Evolutionary conservation across 352 stramenopile species (phyloP).

Genomic region (Pseudoperonospora humuli): DNA sequence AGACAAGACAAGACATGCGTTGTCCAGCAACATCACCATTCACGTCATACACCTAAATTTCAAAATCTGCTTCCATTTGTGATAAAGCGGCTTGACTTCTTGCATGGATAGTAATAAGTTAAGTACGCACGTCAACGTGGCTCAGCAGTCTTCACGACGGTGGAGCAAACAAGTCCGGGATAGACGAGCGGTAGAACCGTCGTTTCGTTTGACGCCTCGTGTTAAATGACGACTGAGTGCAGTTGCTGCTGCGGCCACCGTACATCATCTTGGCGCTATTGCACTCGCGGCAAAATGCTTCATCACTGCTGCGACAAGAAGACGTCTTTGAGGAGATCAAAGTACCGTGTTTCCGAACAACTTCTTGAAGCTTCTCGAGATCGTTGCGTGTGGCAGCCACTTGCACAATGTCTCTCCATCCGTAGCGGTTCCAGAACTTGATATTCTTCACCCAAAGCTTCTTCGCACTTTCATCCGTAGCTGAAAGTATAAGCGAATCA

Average conservation of each 20-base stretch:
- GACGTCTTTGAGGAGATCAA: neutral
- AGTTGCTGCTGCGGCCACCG: conserved; percentile 10
- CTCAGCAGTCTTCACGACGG: conserved; percentile 15
- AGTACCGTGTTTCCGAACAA: conserved; percentile 12
- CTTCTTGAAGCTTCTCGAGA: conserved; percentile 29
- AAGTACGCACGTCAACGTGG: conserved; percentile 17
- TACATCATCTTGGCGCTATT: conserved; percentile 20
- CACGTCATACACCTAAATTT: too few relatives aligned
- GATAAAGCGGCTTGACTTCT: too few relatives aligned
- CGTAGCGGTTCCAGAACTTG: conserved; percentile 58
- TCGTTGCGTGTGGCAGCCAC: conserved; percentile 36
- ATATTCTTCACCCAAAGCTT: conserved; percentile 62
- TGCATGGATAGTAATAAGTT: conserved; percentile 24
- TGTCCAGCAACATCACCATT: too few relatives aligned
- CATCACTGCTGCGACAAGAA: conserved; percentile 20
- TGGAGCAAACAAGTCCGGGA: conserved; percentile 21
- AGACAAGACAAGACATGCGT: too few relatives aligned
- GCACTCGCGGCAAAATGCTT: conserved; percentile 13
- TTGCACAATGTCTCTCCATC: conserved; percentile 47
- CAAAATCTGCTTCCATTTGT: too few relatives aligned
- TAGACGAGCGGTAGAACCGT: conserved; percentile 45
- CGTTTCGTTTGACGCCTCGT: conserved; percentile 28
- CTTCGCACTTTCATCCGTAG: conserved; percentile 34
- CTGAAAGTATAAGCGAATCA: conserved; percentile 51
- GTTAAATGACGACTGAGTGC: conserved; percentile 8